Conservation (phyloP, 495 filamentous ascomycete species). For the Lichina pygmaea region DNA sequence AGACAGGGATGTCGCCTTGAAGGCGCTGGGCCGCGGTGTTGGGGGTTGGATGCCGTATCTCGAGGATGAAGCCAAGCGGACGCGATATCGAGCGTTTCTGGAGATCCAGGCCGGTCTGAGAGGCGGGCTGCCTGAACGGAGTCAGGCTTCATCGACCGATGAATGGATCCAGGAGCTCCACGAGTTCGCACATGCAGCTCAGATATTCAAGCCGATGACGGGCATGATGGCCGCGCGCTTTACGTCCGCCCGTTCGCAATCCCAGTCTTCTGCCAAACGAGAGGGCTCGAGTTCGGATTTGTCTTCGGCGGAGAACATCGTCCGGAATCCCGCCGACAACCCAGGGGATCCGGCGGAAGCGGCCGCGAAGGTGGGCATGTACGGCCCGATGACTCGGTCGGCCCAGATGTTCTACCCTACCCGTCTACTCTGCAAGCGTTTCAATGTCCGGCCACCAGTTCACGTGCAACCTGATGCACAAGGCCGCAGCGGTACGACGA, state of each 20-base stretch:
- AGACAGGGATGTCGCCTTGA: conserved; percentile 43
- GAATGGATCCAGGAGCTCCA: conserved; percentile 58
- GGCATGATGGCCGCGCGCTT: conserved; percentile 83
- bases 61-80: conserved; percentile 52
- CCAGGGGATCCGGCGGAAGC: conserved; percentile 55
- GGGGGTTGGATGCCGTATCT: conserved; percentile 63
- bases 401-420: conserved; percentile 52
- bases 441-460: conserved; percentile 53
- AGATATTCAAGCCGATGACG: conserved; percentile 79
- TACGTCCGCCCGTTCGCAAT: conserved; percentile 35
- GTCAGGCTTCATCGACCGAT: conserved; percentile 27
- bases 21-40: conserved; percentile 46
- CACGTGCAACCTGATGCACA: conserved; percentile 35
- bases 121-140: conserved; percentile 29
- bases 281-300: conserved; percentile 6
- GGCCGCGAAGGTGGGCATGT: conserved; percentile 84
- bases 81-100: conserved; percentile 55
- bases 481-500: neutral
- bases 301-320: conserved; percentile 13
- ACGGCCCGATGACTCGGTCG: conserved; percentile 59
- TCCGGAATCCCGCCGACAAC: conserved; percentile 32
- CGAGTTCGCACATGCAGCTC: conserved; percentile 71
- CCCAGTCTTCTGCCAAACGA: conserved; percentile 13
- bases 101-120: conserved; percentile 46
- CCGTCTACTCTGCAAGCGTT: conserved; percentile 72